Conservation (phyloP, 805 yeast species). For the Starmerella floris region DNA sequence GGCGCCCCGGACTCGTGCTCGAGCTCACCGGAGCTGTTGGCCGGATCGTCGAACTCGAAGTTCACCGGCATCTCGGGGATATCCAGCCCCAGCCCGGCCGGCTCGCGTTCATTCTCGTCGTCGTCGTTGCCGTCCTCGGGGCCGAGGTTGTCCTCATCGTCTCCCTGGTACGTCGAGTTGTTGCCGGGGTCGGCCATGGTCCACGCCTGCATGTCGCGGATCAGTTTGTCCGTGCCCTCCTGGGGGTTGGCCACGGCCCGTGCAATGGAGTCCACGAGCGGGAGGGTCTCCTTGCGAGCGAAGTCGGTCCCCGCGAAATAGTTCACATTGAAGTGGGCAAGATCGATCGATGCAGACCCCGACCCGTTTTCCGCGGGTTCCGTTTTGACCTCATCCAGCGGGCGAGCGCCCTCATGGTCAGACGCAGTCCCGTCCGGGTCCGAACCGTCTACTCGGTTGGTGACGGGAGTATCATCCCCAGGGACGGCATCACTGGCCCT, state of each 20-base stretch:
- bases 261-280: conserved; percentile 7
- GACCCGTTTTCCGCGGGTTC: too few relatives aligned
- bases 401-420: not conserved
- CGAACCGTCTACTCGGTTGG: too few relatives aligned
- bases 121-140: not conserved
- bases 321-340: conserved; percentile 12
- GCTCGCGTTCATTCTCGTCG: not conserved
- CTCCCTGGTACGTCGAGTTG: conserved; percentile 4
- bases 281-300: conserved; percentile 16
- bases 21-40: not conserved
- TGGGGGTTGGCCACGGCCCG: conserved; percentile 16
- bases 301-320: conserved; percentile 22
- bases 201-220: conserved; percentile 18
- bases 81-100: conserved; percentile 1
- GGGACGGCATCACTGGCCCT: too few relatives aligned
- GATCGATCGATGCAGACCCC: conserved; percentile 15
- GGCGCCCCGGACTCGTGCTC: conserved; percentile 23
- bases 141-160: not conserved
- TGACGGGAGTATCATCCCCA: too few relatives aligned
- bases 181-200: conserved; percentile 13
- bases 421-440: not conserved
- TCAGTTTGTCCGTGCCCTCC: conserved; percentile 14
- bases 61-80: not conserved
- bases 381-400: not conserved
- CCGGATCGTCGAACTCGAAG: conserved; percentile 23